phyloP scores from a whole-genome alignment of 768 basidiomycete genomes.

The Amanita pallidorosea region DNA sequence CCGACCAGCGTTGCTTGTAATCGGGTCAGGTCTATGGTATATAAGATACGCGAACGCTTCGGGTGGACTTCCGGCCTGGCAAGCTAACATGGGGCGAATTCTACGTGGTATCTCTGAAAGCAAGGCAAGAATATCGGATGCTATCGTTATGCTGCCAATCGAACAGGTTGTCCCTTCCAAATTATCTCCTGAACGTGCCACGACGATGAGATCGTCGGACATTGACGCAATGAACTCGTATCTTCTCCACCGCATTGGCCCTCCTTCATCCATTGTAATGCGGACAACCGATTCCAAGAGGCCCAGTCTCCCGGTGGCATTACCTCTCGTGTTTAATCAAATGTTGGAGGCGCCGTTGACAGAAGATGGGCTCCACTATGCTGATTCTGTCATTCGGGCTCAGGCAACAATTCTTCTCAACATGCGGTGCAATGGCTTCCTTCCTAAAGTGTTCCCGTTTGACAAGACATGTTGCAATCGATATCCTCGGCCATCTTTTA shows the following conservation, averaged over 20 bases:
- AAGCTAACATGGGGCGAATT: slow-evolving; percentile 57
- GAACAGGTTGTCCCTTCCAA: slow-evolving; percentile 59
- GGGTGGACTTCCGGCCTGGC: slow-evolving; percentile 74
- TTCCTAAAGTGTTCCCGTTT: slow-evolving; percentile 52
- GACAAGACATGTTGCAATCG: slow-evolving; percentile 74
- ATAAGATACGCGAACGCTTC: slow-evolving; percentile 63
- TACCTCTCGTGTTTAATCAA: slow-evolving; percentile 74
- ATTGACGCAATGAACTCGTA: slow-evolving; percentile 91
- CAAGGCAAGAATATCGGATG: slow-evolving; percentile 46
- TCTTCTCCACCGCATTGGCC: slow-evolving; percentile 55
- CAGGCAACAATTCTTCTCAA: slow-evolving; percentile 79
- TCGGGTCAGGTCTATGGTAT: slow-evolving; percentile 88
- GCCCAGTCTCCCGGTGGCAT: slow-evolving; percentile 29
- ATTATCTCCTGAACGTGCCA: slow-evolving; percentile 50
- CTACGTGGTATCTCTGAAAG: slow-evolving; percentile 34
- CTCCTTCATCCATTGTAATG: slow-evolving; percentile 16
- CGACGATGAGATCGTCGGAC: slow-evolving; percentile 65
- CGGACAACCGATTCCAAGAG: slow-evolving; percentile 14
- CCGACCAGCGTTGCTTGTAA: slow-evolving; percentile 55
- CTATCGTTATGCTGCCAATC: slow-evolving; percentile 70
- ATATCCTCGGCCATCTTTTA: slow-evolving; percentile 55
- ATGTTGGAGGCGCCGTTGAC: slow-evolving; percentile 70
- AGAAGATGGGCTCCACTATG: slow-evolving; percentile 79
- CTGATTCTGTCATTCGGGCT: slow-evolving; percentile 42
- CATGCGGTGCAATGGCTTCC: slow-evolving; percentile 64